Evolutionary conservation across 768 basidiomycete genomes (phyloP), one percentile per base, ranked within the genome.

Genomic region (Russula dissimulans): DNA sequence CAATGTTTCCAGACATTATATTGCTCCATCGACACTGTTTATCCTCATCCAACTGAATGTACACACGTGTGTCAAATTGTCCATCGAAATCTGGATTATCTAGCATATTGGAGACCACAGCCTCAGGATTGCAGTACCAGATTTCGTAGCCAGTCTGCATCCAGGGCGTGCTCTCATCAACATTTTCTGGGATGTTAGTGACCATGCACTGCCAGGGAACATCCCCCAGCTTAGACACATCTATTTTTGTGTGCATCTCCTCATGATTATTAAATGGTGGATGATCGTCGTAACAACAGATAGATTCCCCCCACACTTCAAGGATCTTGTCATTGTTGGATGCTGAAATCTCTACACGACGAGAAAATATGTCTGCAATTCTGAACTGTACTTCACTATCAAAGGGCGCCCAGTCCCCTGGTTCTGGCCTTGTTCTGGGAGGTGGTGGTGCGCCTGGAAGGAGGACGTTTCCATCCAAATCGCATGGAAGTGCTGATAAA

Each of bases 341-440:
- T 0, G 55, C 26, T 5, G 55, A 56, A 1, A 56, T 15, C 26
- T 47, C 26, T 2, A 22, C 38, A 14, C 38, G 38, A 6, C 17
- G 10, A 26, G 31, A 73, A 0, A 69, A 45, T 38, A 72, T 66
- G 5, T 74, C 67, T 0, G 70, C 67, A 4, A 65, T 2, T 29
- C 65, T 62, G 38, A 71, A 71, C 44, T 67, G 62, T 4, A 64
- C 17, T 3, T 68, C 57, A 11, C 31, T 54, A 0, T 55, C 7
- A 29, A 63, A 71, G 3, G 70, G 70, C 3, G 43, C 29, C 68
- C 68, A 71, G 15, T 66, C 62, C 10, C 54, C 58, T 15, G 5
- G 42, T 3, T 8, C 4, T 31, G 39, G 5, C 0, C 5, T 32
- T 2, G 15, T 31, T 4, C 34, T 57, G 5, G 60, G 56, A 11